A percentile compares a stretch with the other conserved stretches of the same genome.
phyloP scores from a whole-genome alignment of 1,284 basidiomycete genomes.

The Ceratobasidium sp. region DNA sequence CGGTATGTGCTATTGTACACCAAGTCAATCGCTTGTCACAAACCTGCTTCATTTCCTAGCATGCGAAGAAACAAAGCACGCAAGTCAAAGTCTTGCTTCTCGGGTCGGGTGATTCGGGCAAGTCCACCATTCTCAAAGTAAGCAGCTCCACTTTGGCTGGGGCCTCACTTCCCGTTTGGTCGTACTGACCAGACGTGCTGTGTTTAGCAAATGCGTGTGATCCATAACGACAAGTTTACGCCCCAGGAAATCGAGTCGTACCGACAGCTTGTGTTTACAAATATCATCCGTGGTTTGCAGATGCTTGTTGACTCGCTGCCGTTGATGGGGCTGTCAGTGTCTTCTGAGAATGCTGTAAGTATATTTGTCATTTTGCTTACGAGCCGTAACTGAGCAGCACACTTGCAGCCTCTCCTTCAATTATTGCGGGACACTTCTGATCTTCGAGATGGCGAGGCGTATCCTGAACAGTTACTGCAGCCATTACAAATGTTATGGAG shows the following conservation, averaged over 20 bases:
- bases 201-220: conserved; percentile 85
- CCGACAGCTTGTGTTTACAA: conserved; percentile 91
- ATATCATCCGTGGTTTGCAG: conserved; percentile 86
- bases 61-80: conserved; percentile 72
- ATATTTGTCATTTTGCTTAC: neutral
- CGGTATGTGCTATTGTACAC: conserved; percentile 59
- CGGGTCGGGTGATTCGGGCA: conserved; percentile 93
- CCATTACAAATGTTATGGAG: conserved; percentile 81
- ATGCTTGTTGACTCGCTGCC: conserved; percentile 89
- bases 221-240: conserved; percentile 82
- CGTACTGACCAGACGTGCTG: neutral
- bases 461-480: conserved; percentile 70
- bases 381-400: neutral
- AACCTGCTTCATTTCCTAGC: conserved; percentile 37
- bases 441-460: conserved; percentile 81
- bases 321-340: conserved; percentile 81
- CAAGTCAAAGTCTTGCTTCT: conserved; percentile 88
- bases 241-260: conserved; percentile 79
- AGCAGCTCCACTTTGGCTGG: conserved; percentile 50
- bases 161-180: conserved; percentile 35
- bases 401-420: conserved; percentile 55
- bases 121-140: conserved; percentile 90
- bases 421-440: conserved; percentile 75
- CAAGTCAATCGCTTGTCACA: neutral
- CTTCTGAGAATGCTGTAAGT: conserved; percentile 63